These are phyloP conservation scores for Lactarius vividus DNA, from an alignment of 768 basidiomycete species.

Conservation along the genomic window DNA sequence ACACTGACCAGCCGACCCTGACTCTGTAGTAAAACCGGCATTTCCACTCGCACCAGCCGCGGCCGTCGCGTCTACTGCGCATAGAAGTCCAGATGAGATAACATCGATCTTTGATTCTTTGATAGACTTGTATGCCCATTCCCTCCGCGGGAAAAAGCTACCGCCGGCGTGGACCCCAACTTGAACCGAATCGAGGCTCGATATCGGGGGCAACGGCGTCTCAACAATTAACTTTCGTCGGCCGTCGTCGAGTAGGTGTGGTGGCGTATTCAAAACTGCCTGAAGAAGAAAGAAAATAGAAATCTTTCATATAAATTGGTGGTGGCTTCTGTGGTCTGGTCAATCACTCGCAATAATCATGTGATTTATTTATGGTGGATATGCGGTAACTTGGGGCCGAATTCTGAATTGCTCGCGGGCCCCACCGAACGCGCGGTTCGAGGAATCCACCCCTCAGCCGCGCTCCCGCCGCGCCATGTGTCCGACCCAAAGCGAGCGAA, in stretches of 20 bases:
- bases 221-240: background rate
- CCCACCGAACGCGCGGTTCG: background rate
- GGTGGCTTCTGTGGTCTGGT: background rate
- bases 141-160: background rate
- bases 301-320: background rate
- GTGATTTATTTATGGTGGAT: background rate
- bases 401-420: background rate
- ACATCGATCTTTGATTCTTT: background rate
- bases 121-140: background rate
- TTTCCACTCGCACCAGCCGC: background rate
- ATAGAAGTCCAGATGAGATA: background rate
- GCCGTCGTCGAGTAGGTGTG: background rate
- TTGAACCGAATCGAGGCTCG: background rate
- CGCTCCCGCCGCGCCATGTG: background rate
- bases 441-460: background rate
- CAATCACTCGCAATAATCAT: background rate
- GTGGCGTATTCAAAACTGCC: background rate
- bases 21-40: background rate
- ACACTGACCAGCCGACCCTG: background rate
- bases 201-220: background rate
- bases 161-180: background rate
- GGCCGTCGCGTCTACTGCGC: background rate
- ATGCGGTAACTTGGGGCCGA: background rate
- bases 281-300: background rate
- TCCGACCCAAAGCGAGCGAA: background rate